Conservation (phyloP, 2,329 filamentous ascomycete genomes). For the Atkinsonella hypoxylon region DNA sequence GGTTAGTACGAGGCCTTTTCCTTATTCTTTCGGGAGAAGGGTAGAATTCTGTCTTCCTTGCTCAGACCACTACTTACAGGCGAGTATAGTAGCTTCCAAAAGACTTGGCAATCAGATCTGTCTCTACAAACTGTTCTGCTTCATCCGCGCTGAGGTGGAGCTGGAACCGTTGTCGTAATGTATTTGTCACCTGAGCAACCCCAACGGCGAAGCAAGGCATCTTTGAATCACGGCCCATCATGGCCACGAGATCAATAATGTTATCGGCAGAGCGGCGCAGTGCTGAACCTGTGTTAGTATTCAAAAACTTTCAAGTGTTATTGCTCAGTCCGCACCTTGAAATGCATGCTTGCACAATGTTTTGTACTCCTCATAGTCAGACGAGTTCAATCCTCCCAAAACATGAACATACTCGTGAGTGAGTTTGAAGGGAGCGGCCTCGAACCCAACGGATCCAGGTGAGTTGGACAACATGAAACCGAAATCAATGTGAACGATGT, state of each 20-base stretch:
- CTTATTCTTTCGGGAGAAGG: too few species aligned
- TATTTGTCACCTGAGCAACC: slow-evolving; percentile 56
- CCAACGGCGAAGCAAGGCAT: slow-evolving; percentile 77
- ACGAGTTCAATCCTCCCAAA: slow-evolving; percentile 58
- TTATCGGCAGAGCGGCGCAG: slow-evolving; percentile 67
- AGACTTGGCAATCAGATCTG: slow-evolving; percentile 67
- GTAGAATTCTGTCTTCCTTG: too few species aligned
- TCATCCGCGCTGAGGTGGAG: slow-evolving; percentile 73
- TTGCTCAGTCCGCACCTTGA: slow-evolving; percentile 42
- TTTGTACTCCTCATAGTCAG: slow-evolving; percentile 66
- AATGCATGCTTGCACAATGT: slow-evolving; percentile 72
- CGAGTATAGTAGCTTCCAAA: slow-evolving; percentile 79
- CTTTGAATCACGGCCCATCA: slow-evolving; percentile 74
- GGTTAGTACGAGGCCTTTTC: background rate
- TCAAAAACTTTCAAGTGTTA: background rate
- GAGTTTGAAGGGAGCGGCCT: slow-evolving; percentile 77
- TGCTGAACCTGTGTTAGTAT: slow-evolving; percentile 30
- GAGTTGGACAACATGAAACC: slow-evolving; percentile 86
- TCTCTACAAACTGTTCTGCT: slow-evolving; percentile 70
- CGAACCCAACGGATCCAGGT: slow-evolving; percentile 72
- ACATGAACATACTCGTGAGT: slow-evolving; percentile 81
- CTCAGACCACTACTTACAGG: slow-evolving; percentile 45
- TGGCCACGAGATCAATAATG: slow-evolving; percentile 68
- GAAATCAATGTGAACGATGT: slow-evolving; percentile 83
- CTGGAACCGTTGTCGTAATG: slow-evolving; percentile 64